Base-by-base conservation (phyloP, 2,329 filamentous ascomycete species). In the Microascus cirrosus region DNA sequence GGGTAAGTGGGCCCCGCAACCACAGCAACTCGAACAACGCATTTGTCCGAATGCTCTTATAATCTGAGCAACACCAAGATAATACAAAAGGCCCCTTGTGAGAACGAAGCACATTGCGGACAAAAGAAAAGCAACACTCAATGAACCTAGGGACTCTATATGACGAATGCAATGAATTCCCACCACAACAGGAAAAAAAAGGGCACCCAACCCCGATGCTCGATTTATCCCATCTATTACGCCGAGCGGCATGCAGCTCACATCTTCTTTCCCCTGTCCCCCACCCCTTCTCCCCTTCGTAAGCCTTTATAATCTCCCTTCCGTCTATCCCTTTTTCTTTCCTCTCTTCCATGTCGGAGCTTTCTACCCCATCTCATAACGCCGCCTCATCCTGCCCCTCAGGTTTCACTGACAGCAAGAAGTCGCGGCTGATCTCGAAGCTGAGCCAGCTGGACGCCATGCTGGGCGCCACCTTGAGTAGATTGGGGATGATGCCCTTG, bases 371-470 rank as follows among this genome's bases (percentile, higher is more conserved):
- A 2, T 11, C 13, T 54, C n/a, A 54, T 54, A 54, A 18, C 34
- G 53, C 32, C 5, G 24, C 32, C 34, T 54, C 48, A 34, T 61
- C 58, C 28, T 56, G 58, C 28, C 69, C 64, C 22, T 66, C 68
- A 1, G 77, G 73, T 60, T 79, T 80, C 34, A 91, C 69, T 22
- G 74, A 76, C 59, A 95, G 76, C 48, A 97, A 74, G 68, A 95
- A 87, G 72, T 99, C 94, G 63, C 94, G 83, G 10, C 90, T 93
- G 69, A 97, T 76, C 74, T 99, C 94, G 69, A 95, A 99, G 71
- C 92, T 96, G 61, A 97, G 82, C 93, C 94, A 99, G 72, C 90
- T 96, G 65, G 91, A 95, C 18, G 94, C 94, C 93, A 99, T 99
- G 70, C 92, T 97, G 3, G 94, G 94, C 8, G 94, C 93, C 18